Base-by-base conservation (phyloP, 495 filamentous ascomycete species). In the Tetracladium setigerum region DNA sequence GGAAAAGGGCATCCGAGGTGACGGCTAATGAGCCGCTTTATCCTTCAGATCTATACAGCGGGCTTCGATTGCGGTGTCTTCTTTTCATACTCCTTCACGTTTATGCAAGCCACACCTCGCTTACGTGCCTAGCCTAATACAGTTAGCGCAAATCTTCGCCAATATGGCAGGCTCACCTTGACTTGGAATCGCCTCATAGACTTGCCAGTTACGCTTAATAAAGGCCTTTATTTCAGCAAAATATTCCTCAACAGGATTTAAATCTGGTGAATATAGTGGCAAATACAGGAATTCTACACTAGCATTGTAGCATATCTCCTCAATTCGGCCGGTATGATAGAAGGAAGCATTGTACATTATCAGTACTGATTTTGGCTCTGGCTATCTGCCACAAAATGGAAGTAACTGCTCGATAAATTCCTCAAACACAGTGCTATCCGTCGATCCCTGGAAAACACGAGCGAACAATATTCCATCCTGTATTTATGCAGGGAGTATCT, bases 321-420 rank as follows among this genome's bases (percentile, higher is more conserved):
- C 39, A 15, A 70, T 53, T 33, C 53, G 40, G 5, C 64, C 55
- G 2, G 54, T 57, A 50, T 57, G 57, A 54, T 74, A 54, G 44
- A 71, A 65, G 13, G 65, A 68, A n/a, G 63, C 61, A 58, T 73
- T 71, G 44, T 73, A 68, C 60, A 70, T 71, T 16, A 74, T 46
- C 22, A 74, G 34, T 8, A 73, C 67, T 24, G 62, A 70, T 38
- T 63, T 67, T 18, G 56, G 64, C 40, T 66, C 59, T 1, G 63
- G 69, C 54, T 41, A 72, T 53, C 36, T 61, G 27, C 62, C 53
- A 49, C 52, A 70, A 41, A 68, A 55, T 37, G 53, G 48, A 17
- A 72, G 60, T 31, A 67, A 56, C 53, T 68, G 54, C 52, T 72
- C n/a, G 43, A 70, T 63, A 52, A 67, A 72, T 41, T 62, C 57